Evolutionary conservation across 768 basidiomycete species (phyloP).

Genomic region (Tylopilus plumbeoviolaceoides): DNA sequence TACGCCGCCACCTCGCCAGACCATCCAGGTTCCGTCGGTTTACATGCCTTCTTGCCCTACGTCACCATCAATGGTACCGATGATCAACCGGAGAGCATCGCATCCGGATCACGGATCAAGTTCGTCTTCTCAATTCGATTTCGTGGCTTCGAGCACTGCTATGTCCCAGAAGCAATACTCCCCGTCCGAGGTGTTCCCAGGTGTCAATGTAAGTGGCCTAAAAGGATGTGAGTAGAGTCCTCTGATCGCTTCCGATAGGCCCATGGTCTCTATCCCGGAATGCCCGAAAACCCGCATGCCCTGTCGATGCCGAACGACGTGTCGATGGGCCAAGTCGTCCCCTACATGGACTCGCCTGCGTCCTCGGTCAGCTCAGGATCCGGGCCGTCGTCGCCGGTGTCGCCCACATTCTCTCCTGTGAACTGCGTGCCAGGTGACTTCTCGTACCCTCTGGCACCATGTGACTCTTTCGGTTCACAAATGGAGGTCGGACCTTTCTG

Average conservation of each 20-base stretch:
- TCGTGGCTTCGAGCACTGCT: conserved; percentile 43
- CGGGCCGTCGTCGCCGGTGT: conserved; percentile 48
- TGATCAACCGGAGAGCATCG: conserved; percentile 60
- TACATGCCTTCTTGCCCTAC: conserved; percentile 61
- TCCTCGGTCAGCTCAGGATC: conserved; percentile 47
- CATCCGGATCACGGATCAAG: conserved; percentile 46
- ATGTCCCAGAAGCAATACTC: conserved; percentile 39
- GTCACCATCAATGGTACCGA: conserved; percentile 50
- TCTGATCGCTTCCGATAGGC: conserved; percentile 31
- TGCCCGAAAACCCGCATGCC: conserved; percentile 43
- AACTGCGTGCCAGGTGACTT: conserved; percentile 17
- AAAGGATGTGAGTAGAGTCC: conserved; percentile 5
- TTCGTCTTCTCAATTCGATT: conserved; percentile 49
- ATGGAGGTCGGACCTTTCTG: conserved; percentile 14
- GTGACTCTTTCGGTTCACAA: conserved; percentile 14
- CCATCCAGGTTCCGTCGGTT: conserved; percentile 66
- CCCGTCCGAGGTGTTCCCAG: conserved; percentile 25
- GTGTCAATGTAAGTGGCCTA: conserved; percentile 38
- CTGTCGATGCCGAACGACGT: conserved; percentile 40
- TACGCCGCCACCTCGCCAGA: conserved; percentile 63
- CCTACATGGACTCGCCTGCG: conserved; percentile 47
- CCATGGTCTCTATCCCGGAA: conserved; percentile 47
- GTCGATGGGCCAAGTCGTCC: conserved; percentile 34
- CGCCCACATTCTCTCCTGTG: conserved; percentile 47
- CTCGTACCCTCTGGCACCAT: conserved; percentile 19